Conservation (phyloP, 2,329 filamentous ascomycete genomes). For the Colletotrichum lentis region DNA sequence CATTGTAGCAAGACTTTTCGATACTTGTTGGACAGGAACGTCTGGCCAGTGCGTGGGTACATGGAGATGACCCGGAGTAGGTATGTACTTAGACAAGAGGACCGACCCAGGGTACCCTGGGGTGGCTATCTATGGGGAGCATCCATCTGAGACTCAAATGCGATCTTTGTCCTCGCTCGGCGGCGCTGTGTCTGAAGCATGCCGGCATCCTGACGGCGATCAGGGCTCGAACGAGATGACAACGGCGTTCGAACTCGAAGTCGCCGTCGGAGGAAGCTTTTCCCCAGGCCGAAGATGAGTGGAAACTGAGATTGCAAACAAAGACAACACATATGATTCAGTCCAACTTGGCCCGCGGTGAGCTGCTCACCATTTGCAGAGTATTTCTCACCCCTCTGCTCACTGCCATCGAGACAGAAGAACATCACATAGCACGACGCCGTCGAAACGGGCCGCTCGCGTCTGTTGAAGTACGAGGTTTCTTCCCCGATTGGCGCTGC, state of each 20-base stretch:
- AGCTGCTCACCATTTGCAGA: background rate
- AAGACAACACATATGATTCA: background rate
- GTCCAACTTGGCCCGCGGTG: background rate
- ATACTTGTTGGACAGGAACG: conserved; percentile 6
- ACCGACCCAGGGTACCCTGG: background rate
- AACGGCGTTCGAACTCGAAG: background rate
- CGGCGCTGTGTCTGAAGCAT: background rate
- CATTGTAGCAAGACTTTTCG: background rate
- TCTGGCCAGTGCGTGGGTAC: conserved; percentile 5
- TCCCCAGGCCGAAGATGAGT: background rate
- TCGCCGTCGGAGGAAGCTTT: background rate
- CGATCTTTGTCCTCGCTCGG: background rate
- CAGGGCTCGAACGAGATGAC: background rate
- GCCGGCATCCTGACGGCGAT: background rate
- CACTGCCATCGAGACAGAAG: conserved; percentile 3
- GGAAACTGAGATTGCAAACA: background rate
- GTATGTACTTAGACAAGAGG: background rate
- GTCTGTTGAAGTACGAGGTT: conserved; percentile 1
- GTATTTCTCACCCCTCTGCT: background rate
- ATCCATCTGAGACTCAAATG: conserved; percentile 1
- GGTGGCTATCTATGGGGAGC: background rate
- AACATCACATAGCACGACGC: conserved; percentile 14
- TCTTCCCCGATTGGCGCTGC: background rate
- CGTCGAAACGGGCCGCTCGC: conserved; percentile 29
- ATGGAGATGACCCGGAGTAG: background rate